Conservation (phyloP, 139 green algal species). For the Coelastrella sp. region DNA sequence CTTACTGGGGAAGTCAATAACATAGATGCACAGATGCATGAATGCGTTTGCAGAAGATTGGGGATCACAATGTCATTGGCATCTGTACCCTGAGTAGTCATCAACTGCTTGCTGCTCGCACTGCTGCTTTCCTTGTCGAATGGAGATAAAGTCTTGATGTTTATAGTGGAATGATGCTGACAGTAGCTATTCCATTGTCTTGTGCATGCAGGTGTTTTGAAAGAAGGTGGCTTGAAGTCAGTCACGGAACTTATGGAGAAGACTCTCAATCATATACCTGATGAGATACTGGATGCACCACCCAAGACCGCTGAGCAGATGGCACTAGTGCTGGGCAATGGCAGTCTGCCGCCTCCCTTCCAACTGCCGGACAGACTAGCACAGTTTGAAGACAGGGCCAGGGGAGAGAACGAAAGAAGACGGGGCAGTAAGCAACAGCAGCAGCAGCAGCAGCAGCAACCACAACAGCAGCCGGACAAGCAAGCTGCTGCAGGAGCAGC, state of each 20-base stretch:
- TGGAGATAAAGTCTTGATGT: too few species aligned
- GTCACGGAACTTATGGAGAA: constrained; percentile 52
- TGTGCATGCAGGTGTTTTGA: not conserved
- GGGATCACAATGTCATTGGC: too few species aligned
- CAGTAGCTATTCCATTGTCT: not conserved
- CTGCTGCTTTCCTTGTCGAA: too few species aligned
- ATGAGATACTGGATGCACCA: constrained; percentile 67
- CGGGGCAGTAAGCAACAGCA: not conserved
- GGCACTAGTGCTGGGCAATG: not conserved
- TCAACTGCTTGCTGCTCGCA: too few species aligned
- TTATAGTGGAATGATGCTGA: too few species aligned
- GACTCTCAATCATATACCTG: constrained; percentile 57
- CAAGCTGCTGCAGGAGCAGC: constrained; percentile 9
- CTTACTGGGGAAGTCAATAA: too few species aligned
- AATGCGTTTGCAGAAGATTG: too few species aligned
- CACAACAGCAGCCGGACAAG: too few species aligned
- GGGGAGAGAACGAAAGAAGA: constrained; percentile 21
- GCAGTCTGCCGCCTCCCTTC: not conserved
- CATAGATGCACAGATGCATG: too few species aligned
- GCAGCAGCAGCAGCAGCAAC: not conserved
- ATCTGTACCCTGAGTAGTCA: too few species aligned
- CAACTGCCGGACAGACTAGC: constrained; percentile 6
- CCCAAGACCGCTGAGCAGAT: constrained; percentile 31
- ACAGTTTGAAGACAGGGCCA: constrained; percentile 10
- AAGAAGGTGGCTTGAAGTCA: constrained; percentile 5